These are phyloP conservation scores for Plenodomus tracheiphilus DNA, from an alignment of 2,329 filamentous ascomycete species.

Conservation along the genomic window DNA sequence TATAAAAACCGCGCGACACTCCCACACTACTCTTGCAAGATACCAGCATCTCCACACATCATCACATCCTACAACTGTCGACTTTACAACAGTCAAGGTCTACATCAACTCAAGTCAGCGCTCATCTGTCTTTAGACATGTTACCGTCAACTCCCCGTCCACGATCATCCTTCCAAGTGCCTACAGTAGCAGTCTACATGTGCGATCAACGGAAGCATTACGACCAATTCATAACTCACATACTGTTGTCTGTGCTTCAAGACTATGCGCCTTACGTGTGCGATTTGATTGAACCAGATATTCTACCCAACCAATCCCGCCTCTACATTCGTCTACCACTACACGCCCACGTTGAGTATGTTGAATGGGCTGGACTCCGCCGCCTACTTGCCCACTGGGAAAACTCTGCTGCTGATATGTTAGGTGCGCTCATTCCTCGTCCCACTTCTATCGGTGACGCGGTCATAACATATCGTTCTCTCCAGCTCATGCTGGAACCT, in stretches of 20 bases:
- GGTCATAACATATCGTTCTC: neutral
- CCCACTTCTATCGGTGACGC: neutral
- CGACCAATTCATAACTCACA: neutral
- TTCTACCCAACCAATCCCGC: neutral
- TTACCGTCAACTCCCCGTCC: no score
- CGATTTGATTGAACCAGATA: neutral
- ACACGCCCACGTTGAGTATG: neutral
- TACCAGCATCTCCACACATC: neutral
- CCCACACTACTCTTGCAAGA: neutral
- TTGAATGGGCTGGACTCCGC: neutral
- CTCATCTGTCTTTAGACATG: neutral
- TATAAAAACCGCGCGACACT: neutral
- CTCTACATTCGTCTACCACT: neutral
- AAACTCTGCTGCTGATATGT: neutral
- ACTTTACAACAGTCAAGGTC: neutral
- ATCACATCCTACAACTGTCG: neutral
- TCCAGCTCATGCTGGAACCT: neutral
- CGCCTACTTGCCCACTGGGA: neutral
- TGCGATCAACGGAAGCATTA: neutral
- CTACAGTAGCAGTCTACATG: neutral
- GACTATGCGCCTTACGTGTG: neutral
- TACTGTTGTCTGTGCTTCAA: neutral
- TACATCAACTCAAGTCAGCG: neutral
- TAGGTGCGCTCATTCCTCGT: neutral
- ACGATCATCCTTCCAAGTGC: neutral